Base-by-base conservation (phyloP, 345 rosid species). In the Aethionema arabicum region DNA sequence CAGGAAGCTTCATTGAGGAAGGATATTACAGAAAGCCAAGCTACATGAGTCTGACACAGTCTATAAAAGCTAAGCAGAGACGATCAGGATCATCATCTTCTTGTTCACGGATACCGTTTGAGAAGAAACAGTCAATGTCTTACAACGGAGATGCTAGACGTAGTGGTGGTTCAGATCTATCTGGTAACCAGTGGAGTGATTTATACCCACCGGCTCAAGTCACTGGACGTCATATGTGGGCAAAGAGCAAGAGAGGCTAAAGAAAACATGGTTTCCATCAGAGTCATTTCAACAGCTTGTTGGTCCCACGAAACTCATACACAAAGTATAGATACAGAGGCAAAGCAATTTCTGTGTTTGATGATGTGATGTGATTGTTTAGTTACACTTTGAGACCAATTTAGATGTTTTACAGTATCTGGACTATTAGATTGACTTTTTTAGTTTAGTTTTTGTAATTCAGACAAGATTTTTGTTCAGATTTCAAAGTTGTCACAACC, bases 21-120 rank as follows among this genome's bases (percentile, higher is more conserved):
- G 90, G 83, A 30, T 54, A 69, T 8, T 56, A 66, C 56, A 72
- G 67, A 27, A 85, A 87, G 60, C 97, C 96, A 0, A 75, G 88
- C 66, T 93, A 79, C 78, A 85, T 93, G 97, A 84, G 67, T 56
- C 76, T 80, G 27, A 93, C 99, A 0, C 80, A 79, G 56, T 87
- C 90, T 30, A 82, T 70, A 11, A 90, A 84, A 68, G 95, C 95
- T n/a, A 90, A 86, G 80, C 87, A 80, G 45, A 83, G 79, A 47
- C 68, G 72, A 27, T 65, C 68, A 61, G 79, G 74, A 52, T 59
- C 71, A 37, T 52, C 72, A 43, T 59, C 70, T 0, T 52, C 79
- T 52, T 63, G 78, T 44, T 47, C 66, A 11, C 60, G 68, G 36
- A 33, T 53, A 61, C 76, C 58, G 31, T 74, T 79, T 63, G 70